Conservation (phyloP, 495 filamentous ascomycete species). For the Trichoderma virens region DNA sequence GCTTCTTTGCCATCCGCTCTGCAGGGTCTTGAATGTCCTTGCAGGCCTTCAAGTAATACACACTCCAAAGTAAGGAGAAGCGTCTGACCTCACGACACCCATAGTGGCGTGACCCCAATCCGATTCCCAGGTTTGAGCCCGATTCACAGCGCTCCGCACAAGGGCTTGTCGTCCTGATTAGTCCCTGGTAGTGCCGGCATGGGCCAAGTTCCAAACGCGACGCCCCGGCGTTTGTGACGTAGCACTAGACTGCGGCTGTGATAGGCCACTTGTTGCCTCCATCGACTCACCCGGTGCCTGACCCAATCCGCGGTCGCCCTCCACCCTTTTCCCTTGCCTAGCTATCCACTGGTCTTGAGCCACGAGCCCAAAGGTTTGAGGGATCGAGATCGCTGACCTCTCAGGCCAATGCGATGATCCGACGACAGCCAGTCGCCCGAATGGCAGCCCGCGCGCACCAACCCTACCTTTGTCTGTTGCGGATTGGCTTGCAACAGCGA, state of each 20-base stretch:
- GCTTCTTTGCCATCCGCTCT: no score
- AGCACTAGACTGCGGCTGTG: background rate
- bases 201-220: background rate
- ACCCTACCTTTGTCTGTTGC: background rate
- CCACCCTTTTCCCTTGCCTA: background rate
- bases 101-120: background rate
- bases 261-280: constrained; percentile 1
- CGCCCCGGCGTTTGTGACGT: background rate
- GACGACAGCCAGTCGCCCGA: constrained; percentile 1
- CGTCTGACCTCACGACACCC: no score
- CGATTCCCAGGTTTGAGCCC: background rate
- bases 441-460: no score
- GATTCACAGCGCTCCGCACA: background rate
- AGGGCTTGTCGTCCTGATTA: background rate
- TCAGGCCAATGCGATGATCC: background rate
- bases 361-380: background rate
- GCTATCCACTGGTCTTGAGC: background rate
- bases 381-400: constrained; percentile 3
- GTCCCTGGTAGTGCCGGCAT: background rate
- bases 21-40: no score
- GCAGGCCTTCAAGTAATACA: no score
- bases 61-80: no score
- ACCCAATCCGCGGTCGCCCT: background rate
- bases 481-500: background rate
- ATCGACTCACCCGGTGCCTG: background rate